Evolutionary conservation across 1,284 basidiomycete genomes (phyloP).

Genomic region (Heterobasidion parviporum): DNA sequence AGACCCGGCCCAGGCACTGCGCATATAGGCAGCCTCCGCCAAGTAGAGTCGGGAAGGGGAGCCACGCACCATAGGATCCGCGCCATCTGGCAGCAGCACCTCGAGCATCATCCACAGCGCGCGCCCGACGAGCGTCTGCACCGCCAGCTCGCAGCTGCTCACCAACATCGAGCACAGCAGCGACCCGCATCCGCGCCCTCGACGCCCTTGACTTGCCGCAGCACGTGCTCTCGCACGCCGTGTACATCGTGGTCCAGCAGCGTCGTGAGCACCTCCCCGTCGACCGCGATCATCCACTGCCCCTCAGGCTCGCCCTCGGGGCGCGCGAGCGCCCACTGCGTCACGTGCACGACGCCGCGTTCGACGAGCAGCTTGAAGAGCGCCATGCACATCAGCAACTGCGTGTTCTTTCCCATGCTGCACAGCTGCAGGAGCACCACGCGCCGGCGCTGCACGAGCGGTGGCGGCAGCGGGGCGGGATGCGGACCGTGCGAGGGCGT

Average conservation of each 20-base stretch:
- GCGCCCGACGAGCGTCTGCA: constrained; percentile 89
- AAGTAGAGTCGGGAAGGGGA: background rate
- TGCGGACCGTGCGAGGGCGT: background rate
- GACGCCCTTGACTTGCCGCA: constrained; percentile 70
- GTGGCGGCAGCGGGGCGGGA: too few species aligned
- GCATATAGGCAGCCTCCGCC: background rate
- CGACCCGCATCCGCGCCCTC: constrained; percentile 49
- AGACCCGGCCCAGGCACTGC: background rate
- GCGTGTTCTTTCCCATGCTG: constrained; percentile 94
- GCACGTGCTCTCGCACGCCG: constrained; percentile 77
- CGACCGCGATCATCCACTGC: constrained; percentile 67
- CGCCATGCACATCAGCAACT: constrained; percentile 77
- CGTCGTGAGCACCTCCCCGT: constrained; percentile 81
- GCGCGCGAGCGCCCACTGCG: too few species aligned
- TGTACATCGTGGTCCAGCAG: constrained; percentile 90
- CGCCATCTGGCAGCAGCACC: constrained; percentile 33
- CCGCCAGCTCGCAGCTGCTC: constrained; percentile 73
- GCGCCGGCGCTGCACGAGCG: constrained; percentile 34
- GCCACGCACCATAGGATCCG: constrained; percentile 14
- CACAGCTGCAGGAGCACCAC: constrained; percentile 85
- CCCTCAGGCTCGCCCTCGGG: constrained; percentile 21
- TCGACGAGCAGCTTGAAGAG: constrained; percentile 91
- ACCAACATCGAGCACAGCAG: constrained; percentile 75
- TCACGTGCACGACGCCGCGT: constrained; percentile 80
- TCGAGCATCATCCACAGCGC: constrained; percentile 85